phyloP scores from a whole-genome alignment of 2,329 filamentous ascomycete species.

The Monosporascus sp. region DNA sequence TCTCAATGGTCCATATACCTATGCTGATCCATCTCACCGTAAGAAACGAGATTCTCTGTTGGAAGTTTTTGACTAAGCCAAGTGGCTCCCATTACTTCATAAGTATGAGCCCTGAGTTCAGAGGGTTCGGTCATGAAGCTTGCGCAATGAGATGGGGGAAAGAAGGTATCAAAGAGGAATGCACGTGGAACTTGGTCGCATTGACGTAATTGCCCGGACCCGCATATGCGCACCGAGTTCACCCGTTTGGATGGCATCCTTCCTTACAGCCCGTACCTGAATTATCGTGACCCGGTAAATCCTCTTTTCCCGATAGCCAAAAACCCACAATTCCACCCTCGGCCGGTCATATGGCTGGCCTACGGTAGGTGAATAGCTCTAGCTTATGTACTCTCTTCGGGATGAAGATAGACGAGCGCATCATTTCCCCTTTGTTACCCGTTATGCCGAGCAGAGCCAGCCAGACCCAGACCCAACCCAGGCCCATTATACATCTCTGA shows the following conservation, averaged over 20 bases:
- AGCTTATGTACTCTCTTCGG: neutral
- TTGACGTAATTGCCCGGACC: slow-evolving; percentile 14
- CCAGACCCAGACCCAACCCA: neutral
- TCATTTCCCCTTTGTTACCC: slow-evolving; percentile 8
- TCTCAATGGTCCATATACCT: neutral
- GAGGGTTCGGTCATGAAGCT: too few species aligned
- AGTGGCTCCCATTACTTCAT: too few species aligned
- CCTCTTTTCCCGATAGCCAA: slow-evolving; percentile 19
- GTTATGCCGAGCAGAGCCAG: slow-evolving; percentile 5
- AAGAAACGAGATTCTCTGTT: too few species aligned
- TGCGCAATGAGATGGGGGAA: too few species aligned
- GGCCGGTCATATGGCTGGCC: slow-evolving; percentile 9
- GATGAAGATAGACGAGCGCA: neutral
- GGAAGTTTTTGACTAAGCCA: too few species aligned
- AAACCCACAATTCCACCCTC: slow-evolving; percentile 16
- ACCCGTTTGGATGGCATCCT: slow-evolving; percentile 21
- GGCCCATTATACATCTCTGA: too few species aligned
- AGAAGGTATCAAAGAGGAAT: neutral
- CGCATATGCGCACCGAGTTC: slow-evolving; percentile 16
- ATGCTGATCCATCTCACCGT: too few species aligned
- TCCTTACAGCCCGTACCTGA: slow-evolving; percentile 9
- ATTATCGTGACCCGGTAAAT: slow-evolving; percentile 27
- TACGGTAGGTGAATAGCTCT: neutral
- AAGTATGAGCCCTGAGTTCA: too few species aligned
- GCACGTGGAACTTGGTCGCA: neutral